A percentile compares a stretch with the other conserved stretches of the same genome.
Evolutionary conservation across 371 early-diverging fungal species (phyloP).

Genomic region (Circinella umbellata): DNA sequence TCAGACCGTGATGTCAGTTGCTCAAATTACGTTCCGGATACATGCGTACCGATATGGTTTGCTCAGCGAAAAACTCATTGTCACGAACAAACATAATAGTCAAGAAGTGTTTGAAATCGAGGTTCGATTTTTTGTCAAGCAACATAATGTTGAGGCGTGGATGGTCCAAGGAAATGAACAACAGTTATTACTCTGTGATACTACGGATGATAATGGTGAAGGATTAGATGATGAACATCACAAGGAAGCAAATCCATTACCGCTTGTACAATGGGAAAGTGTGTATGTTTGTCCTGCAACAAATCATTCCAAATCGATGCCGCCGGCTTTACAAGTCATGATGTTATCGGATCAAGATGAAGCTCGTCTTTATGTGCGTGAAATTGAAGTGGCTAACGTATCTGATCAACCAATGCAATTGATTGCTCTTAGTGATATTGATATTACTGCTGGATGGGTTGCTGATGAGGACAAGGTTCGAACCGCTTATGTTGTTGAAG

Average conservation of each 20-base stretch:
- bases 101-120: constrained; percentile 68
- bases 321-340: constrained; percentile 31
- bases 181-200: background rate
- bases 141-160: constrained; percentile 44
- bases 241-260: constrained; percentile 49
- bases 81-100: constrained; percentile 76
- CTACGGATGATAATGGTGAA: constrained; percentile 8
- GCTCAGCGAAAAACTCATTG: constrained; percentile 61
- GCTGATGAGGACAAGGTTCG: constrained; percentile 35
- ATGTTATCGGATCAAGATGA: constrained; percentile 36
- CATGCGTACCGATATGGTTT: constrained; percentile 64
- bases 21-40: constrained; percentile 66
- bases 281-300: constrained; percentile 53
- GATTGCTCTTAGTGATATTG: constrained; percentile 59
- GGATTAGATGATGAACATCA: constrained; percentile 34
- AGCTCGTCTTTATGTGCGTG: constrained; percentile 45
- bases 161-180: background rate
- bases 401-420: constrained; percentile 59
- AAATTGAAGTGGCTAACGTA: constrained; percentile 56
- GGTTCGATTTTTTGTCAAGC: constrained; percentile 72
- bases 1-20: constrained; percentile 35
- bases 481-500: constrained; percentile 16
- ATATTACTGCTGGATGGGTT: constrained; percentile 45
- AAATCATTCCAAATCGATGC: constrained; percentile 1
- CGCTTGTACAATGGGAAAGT: constrained; percentile 58